Evolutionary conservation across 1,284 basidiomycete genomes (phyloP), one percentile per base, ranked within the genome.

Genomic region (Pterulicium gracile): DNA sequence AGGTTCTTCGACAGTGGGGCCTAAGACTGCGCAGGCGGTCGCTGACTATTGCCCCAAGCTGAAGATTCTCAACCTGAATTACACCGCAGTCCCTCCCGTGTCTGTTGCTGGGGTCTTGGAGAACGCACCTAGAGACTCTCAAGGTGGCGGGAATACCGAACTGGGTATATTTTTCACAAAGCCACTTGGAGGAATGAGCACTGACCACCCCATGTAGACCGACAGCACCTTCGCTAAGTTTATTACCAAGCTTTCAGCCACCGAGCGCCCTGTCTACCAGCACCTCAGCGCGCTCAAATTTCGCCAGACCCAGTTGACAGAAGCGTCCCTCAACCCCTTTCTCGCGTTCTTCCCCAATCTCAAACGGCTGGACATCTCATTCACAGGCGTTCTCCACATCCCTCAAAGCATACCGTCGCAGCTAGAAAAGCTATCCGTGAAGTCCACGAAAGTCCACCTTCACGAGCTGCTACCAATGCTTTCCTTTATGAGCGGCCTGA

Each of bases 121-220:
- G 1, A 58, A 60, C 22, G 15, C 52, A 65, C 5, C 54, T 85
- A 3, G 65, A 77, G 54, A 71, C 76, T 0, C 56, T 85, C 24
- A 85, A 85, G 55, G 57, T 80, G 2, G 79, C 81, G 2, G 78
- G 76, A 3, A 70, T 82, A 47, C 60, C 66, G 7, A 77, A 69
- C 52, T 77, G 81, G 72, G 82, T 73, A 47, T 58, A 13, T 17
- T 18, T 21, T 44, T 24, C 24, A 20, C 5, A 43, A 43, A 18
- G 35, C 35, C 22, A 39, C 40, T 5, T 32, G n/a, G n/a, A n/a
- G n/a, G n/a, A n/a, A n/a, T n/a, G 44, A 17, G 32, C 50, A 17
- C 45, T 43, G 43, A 46, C 44, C 36, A 36, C 19, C 24, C 27
- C 14, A 40, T 47, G 3, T 50, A 83, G 81, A 81, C 76, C 4